Conservation (phyloP, 768 basidiomycete genomes). For the Suillus clintonianus region DNA sequence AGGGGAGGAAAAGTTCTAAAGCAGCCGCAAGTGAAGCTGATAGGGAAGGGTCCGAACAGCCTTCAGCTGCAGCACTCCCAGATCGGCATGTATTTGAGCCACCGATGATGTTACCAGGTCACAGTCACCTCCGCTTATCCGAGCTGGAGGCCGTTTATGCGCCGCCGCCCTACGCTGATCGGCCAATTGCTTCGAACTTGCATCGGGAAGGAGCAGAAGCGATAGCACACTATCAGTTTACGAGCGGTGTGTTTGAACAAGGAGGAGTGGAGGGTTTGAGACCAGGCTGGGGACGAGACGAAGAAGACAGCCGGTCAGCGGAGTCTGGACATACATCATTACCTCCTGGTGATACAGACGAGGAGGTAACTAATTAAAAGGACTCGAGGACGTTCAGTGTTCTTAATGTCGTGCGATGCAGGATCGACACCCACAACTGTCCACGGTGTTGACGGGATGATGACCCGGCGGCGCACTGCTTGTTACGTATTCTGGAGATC, state of each 20-base stretch:
- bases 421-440: constrained; percentile 6
- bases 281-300: not conserved
- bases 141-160: not conserved
- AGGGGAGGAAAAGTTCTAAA: constrained; percentile 14
- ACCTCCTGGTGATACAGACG: not conserved
- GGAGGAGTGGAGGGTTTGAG: not conserved
- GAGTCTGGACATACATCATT: not conserved
- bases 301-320: not conserved
- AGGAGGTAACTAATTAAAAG: not conserved
- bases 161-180: constrained; percentile 3
- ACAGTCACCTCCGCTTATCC: not conserved
- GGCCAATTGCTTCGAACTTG: constrained; percentile 3
- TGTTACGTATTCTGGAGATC: constrained; percentile 12
- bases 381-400: not conserved
- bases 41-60: constrained; percentile 1
- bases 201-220: not conserved
- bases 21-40: constrained; percentile 5
- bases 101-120: constrained; percentile 2
- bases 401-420: no score
- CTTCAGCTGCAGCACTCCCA: not conserved
- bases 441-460: not conserved
- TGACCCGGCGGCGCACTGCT: constrained; percentile 6
- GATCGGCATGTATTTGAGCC: constrained; percentile 4
- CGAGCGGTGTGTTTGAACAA: not conserved
- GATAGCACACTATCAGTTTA: not conserved